Conservation (phyloP, 208 protist genomes). For the Leishmania martiniquensis region DNA sequence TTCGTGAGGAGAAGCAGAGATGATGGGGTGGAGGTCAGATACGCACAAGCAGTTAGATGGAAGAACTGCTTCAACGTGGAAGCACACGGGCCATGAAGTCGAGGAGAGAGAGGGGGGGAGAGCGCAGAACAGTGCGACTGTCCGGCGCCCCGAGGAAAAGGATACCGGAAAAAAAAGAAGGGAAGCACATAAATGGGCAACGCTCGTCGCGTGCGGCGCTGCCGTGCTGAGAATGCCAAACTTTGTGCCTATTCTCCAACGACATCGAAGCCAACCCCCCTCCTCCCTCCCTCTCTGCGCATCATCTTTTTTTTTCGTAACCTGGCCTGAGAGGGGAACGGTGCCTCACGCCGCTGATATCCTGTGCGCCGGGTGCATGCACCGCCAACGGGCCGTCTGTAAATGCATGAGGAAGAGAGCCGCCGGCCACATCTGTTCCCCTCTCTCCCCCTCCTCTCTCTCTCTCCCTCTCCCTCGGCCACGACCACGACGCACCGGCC, state of each 20-base stretch:
- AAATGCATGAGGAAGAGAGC: neutral
- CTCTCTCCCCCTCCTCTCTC: too few relatives aligned
- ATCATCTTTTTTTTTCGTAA: neutral
- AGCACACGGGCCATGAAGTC: neutral
- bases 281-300: neutral
- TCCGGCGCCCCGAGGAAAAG: neutral
- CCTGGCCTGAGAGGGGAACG: neutral
- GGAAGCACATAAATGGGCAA: neutral
- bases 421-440: neutral
- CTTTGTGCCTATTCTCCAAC: neutral
- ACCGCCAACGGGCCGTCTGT: neutral
- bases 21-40: neutral
- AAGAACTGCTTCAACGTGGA: neutral
- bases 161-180: neutral
- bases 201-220: neutral
- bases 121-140: neutral
- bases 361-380: neutral
- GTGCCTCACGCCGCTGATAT: neutral
- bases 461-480: neutral
- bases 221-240: neutral
- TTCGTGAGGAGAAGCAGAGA: neutral
- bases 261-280: neutral
- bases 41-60: neutral
- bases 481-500: too few relatives aligned
- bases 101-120: neutral